Evolutionary conservation across 2,329 filamentous ascomycete species (phyloP), one percentile per base, ranked within the genome.

Genomic region (Exophiala sideris): DNA sequence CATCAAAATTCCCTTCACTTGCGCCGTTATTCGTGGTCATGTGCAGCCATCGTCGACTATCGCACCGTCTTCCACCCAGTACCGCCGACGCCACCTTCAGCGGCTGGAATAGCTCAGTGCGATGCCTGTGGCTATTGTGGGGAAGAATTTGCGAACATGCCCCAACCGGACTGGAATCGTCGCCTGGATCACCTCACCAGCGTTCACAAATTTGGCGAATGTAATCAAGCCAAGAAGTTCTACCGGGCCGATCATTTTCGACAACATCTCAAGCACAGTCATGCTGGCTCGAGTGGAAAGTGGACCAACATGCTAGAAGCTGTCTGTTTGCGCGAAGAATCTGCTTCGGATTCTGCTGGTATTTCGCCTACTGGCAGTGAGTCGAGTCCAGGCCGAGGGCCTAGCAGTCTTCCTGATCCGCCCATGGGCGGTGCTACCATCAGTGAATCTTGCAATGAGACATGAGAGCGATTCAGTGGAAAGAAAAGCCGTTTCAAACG

Each of bases 271-370:
- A 99, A 97, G 77, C 94, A 99, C 71, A 96, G 91, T 70, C 94
- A 97, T 73, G 89, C 89, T 35, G 94, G 94, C 34, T 92, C 90
- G 0, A 96, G 91, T 71, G 94, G 94, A 32, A 97, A 97, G 72
- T 99, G 94, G 94, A 99, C 94, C 10, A 97, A 97, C 71, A 91
- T 96, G 80, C 79, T 99, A 33, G 94, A 99, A 70, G 95, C 90
- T 68, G 90, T 91, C 4, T 99, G 94, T 74, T 95, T 97, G 89
- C 85, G 91, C 70, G 91, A 95, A 68, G 91, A 96, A 66, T 35
- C 51, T 82, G 84, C 50, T 79, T 83, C 49, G 20, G 59, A 62
- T 33, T 14, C 46, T 20, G 51, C 47, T 33, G 52, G 57, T 14
- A 45, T 58, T n/a, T 62, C 59, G 14, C 59, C 59, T 29, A 56